Evolutionary conservation across 225 moss, liverwort and hornwort species (phyloP).

Genomic region (Physcomitrellopsis africana): DNA sequence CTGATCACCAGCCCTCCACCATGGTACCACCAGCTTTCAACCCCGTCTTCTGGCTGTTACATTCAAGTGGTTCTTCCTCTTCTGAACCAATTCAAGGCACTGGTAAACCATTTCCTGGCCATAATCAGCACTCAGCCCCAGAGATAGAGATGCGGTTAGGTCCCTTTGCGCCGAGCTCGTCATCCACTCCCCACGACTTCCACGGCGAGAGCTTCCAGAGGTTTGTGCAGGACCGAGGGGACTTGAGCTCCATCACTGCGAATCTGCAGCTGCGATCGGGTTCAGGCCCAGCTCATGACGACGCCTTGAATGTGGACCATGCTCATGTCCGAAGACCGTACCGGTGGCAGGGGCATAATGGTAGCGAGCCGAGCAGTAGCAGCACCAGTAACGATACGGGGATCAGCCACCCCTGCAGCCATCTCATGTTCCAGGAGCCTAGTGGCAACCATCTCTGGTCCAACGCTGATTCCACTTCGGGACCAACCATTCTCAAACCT

Average conservation of each 20-base stretch:
- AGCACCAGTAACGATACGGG: constrained; percentile 45
- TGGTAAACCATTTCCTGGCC: not conserved
- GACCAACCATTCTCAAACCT: too few species aligned
- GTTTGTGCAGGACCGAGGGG: constrained; percentile 40
- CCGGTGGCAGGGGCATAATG: constrained; percentile 1
- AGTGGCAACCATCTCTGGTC: not conserved
- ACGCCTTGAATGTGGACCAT: constrained; percentile 9
- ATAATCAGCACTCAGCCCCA: not conserved
- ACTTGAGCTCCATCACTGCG: constrained; percentile 46
- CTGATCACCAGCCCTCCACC: constrained; percentile 44
- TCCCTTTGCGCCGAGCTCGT: constrained; percentile 8
- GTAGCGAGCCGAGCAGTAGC: constrained; percentile 47
- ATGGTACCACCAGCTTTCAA: constrained; percentile 85
- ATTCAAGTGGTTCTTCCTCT: constrained; percentile 36
- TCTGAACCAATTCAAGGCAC: not conserved
- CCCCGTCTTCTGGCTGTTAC: constrained; percentile 80
- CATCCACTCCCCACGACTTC: not conserved
- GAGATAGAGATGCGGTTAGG: constrained; percentile 60
- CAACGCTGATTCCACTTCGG: not conserved
- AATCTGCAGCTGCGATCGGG: constrained; percentile 20
- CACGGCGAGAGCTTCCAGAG: constrained; percentile 15
- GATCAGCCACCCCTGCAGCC: constrained; percentile 26
- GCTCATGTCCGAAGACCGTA: not conserved
- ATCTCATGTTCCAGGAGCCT: not conserved
- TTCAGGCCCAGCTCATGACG: not conserved